Percentiles rank a stretch among this genome's conserved stretches.
Conservation (phyloP, 352 stramenopile genomes). For the Globisporangium alternatum region DNA sequence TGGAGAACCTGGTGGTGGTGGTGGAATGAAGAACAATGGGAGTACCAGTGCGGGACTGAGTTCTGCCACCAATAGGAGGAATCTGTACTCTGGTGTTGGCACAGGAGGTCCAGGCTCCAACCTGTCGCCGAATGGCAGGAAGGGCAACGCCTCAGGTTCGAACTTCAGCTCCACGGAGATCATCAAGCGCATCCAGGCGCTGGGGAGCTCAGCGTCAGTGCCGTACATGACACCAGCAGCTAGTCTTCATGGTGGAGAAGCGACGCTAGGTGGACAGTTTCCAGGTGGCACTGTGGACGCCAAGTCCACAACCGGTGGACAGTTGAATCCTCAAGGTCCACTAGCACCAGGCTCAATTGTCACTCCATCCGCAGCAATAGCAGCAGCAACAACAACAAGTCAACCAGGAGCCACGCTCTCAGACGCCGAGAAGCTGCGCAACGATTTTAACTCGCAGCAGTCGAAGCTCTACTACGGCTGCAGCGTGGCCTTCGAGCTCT, state of each 20-base stretch:
- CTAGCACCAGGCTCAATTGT: not conserved
- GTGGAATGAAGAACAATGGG: not conserved
- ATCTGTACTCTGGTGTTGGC: not conserved
- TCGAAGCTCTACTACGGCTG: slow-evolving; percentile 64
- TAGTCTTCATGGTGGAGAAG: slow-evolving; percentile 9
- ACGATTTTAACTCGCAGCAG: slow-evolving; percentile 68
- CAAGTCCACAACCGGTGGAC: not conserved
- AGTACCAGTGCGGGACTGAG: not conserved
- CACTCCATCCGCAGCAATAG: not conserved
- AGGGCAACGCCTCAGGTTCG: not conserved
- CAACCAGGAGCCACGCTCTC: slow-evolving; percentile 20
- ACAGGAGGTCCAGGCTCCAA: not conserved
- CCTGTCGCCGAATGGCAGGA: not conserved
- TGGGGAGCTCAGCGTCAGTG: slow-evolving; percentile 43
- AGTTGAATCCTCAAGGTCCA: not conserved
- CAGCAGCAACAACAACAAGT: not conserved
- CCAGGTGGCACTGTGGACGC: not conserved
- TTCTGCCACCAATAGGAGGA: slow-evolving; percentile 3
- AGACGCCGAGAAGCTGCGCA: slow-evolving; percentile 63
- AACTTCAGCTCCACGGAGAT: slow-evolving; percentile 43
- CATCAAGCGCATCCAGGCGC: slow-evolving; percentile 47
- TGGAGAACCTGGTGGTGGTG: not conserved
- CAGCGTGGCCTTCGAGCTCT: slow-evolving; percentile 66
- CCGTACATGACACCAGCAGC: slow-evolving; percentile 17
- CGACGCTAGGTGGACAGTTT: not conserved